phyloP scores from a whole-genome alignment of 306 rosid genomes.

The Alnus glutinosa region DNA sequence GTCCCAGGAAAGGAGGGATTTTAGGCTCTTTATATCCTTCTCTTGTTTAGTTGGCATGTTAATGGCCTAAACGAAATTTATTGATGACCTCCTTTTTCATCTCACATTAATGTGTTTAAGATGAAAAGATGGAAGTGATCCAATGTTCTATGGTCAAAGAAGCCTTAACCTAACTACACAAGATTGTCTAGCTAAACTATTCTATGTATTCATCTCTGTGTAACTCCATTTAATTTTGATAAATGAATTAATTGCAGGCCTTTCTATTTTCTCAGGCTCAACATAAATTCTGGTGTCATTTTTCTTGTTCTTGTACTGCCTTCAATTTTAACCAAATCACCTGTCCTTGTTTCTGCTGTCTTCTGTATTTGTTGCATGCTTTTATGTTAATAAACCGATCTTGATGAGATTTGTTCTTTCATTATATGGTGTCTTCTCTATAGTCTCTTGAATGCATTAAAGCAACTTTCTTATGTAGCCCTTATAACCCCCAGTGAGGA shows the following conservation, averaged over 20 bases:
- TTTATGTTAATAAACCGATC: neutral
- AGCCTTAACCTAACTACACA: neutral
- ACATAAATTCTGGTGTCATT: neutral
- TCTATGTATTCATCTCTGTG: neutral
- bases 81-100: neutral
- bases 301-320: neutral
- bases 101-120: no score
- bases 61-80: neutral
- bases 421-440: neutral
- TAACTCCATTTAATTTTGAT: neutral
- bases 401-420: neutral
- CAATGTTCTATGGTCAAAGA: neutral
- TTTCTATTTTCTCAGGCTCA: neutral
- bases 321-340: neutral
- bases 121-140: no score
- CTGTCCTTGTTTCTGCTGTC: neutral
- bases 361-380: neutral
- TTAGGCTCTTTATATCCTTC: neutral
- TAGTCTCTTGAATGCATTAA: neutral
- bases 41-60: neutral
- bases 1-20: neutral
- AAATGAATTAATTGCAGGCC: neutral
- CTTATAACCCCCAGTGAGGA: neutral
- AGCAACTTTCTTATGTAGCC: neutral
- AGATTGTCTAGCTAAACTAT: neutral